These are phyloP conservation scores for Penicillium flavigenum DNA, from an alignment of 495 filamentous ascomycete species.

Conservation along the genomic window DNA sequence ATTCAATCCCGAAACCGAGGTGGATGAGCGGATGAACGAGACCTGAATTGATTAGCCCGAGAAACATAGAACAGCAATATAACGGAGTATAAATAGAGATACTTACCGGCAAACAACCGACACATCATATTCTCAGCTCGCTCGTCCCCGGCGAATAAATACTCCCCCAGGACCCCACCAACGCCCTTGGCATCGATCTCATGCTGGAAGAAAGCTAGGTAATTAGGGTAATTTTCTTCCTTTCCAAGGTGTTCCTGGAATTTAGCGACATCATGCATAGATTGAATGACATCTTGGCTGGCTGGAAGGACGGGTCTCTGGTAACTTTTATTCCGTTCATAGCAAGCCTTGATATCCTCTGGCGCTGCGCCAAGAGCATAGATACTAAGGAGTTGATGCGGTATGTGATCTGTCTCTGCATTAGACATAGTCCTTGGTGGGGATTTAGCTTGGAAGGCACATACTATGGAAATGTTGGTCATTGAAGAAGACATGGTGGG, in stretches of 20 bases:
- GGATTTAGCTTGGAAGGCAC: constrained; percentile 10
- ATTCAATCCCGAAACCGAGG: constrained; percentile 80
- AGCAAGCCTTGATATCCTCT: constrained; percentile 54
- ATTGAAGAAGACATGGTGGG: constrained; percentile 80
- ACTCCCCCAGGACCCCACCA: constrained; percentile 57
- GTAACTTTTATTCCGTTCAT: constrained; percentile 58
- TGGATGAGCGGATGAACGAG: constrained; percentile 83
- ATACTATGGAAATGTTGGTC: constrained; percentile 64
- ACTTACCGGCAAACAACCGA: constrained; percentile 55
- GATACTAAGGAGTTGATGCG: constrained; percentile 71
- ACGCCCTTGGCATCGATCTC: constrained; percentile 66
- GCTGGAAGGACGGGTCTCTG: constrained; percentile 52
- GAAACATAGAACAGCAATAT: not conserved
- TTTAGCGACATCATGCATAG: constrained; percentile 50
- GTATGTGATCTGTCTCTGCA: constrained; percentile 56
- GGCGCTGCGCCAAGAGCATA: constrained; percentile 70
- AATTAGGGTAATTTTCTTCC: constrained; percentile 61
- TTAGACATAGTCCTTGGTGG: constrained; percentile 2
- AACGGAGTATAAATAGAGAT: too few relatives aligned
- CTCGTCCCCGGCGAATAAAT: constrained; percentile 63
- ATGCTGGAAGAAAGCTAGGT: constrained; percentile 67
- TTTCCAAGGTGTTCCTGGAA: constrained; percentile 55
- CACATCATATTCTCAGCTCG: constrained; percentile 60
- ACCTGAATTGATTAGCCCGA: constrained; percentile 37
- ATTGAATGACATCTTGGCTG: constrained; percentile 45